Percentiles rank a stretch among this genome's conserved stretches.
Conservation (phyloP, 1,139 yeast genomes). For the Scheffersomyces stambukii region DNA sequence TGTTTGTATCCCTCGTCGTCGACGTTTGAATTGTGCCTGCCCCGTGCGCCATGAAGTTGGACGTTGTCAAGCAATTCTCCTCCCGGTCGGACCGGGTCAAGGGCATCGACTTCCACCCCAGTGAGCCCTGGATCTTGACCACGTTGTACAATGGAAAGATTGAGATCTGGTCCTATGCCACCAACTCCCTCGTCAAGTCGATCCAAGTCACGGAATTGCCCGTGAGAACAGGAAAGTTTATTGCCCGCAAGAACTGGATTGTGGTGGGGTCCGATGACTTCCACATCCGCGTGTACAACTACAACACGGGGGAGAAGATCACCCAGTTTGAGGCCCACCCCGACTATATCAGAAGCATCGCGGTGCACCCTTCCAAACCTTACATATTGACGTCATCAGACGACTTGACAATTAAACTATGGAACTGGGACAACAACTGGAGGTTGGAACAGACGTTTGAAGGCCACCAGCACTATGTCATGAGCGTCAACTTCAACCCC, state of each 20-base stretch:
- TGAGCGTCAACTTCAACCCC: constrained; percentile 93
- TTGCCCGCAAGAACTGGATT: constrained; percentile 96
- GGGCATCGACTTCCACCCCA: constrained; percentile 96
- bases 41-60: constrained; percentile 36
- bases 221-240: constrained; percentile 90
- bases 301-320: constrained; percentile 91
- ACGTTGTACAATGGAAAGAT: constrained; percentile 82
- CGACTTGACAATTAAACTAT: constrained; percentile 84
- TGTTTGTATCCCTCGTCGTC: no score
- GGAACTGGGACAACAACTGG: constrained; percentile 99
- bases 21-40: no score
- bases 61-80: constrained; percentile 67
- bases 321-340: constrained; percentile 97
- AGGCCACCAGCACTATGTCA: constrained; percentile 94
- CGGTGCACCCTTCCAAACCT: constrained; percentile 93
- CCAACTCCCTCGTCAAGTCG: constrained; percentile 49
- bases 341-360: constrained; percentile 88
- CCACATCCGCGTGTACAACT: constrained; percentile 87
- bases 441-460: constrained; percentile 83
- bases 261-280: constrained; percentile 95
- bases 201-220: constrained; percentile 90
- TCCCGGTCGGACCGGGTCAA: constrained; percentile 94
- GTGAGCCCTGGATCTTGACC: constrained; percentile 93
- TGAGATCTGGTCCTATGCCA: constrained; percentile 92
- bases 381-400: constrained; percentile 86